Conservation (phyloP, 169 alveolate species). For the Plasmodium inui region DNA sequence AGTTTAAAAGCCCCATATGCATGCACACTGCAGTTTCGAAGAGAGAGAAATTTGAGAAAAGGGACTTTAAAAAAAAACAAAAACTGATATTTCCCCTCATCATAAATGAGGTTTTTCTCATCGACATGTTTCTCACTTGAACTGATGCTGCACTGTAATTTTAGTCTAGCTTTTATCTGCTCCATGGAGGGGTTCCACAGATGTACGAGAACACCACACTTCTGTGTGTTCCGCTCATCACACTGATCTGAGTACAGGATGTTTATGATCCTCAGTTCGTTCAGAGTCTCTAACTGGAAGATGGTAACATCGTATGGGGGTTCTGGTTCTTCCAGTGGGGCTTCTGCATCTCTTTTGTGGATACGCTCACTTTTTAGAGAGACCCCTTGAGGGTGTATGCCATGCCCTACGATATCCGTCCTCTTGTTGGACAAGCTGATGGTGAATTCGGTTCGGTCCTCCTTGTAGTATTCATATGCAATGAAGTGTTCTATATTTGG, state of each 20-base stretch:
- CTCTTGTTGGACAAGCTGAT: not conserved
- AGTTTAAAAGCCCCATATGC: conserved; percentile 73
- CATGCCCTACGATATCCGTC: not conserved
- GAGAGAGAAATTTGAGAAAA: not conserved
- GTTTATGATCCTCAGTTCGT: conserved; percentile 36
- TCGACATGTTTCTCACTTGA: conserved; percentile 10
- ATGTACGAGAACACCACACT: conserved; percentile 47
- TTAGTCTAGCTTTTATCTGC: conserved; percentile 29
- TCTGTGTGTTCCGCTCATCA: not conserved
- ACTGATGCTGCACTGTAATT: conserved; percentile 25
- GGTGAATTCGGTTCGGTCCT: conserved; percentile 50
- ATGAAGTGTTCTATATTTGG: conserved; percentile 18
- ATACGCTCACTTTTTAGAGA: not conserved
- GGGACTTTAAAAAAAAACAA: conserved; percentile 59
- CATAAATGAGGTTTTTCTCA: conserved; percentile 43
- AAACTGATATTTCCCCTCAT: conserved; percentile 60
- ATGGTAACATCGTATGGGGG: conserved; percentile 18
- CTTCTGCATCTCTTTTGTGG: not conserved
- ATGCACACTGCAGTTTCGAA: conserved; percentile 30
- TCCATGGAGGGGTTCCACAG: conserved; percentile 68
- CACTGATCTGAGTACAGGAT: conserved; percentile 37
- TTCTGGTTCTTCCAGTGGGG: not conserved
- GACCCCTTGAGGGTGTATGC: not conserved
- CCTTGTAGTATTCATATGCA: conserved; percentile 62
- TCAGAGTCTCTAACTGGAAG: conserved; percentile 49